Base-by-base conservation (phyloP, 768 basidiomycete species). In the Gelatoporia subvermispora region DNA sequence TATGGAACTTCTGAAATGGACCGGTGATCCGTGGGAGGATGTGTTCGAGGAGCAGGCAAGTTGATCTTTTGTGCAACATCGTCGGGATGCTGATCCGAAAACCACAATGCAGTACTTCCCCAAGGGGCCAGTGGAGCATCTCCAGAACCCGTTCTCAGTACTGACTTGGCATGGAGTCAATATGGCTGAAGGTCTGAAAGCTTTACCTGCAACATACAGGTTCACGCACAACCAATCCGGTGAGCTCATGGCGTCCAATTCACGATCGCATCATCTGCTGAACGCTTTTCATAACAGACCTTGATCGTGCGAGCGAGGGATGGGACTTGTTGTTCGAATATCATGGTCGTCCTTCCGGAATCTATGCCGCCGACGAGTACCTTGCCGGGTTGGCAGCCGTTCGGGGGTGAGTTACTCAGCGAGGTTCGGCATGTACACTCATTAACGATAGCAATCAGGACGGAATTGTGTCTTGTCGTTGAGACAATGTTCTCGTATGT, bases 401-500 rank as follows among this genome's bases (percentile, higher is more conserved):
- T 35, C 60, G 79, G 64, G 78, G 77, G 77, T 79, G 53, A 42
- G 66, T 50, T n/a, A n/a, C n/a, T n/a, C n/a, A n/a, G n/a, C n/a
- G n/a, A n/a, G n/a, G n/a, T n/a, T n/a, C n/a, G n/a, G n/a, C n/a
- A n/a, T n/a, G n/a, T n/a, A n/a, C n/a, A n/a, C n/a, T n/a, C n/a
- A n/a, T n/a, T n/a, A n/a, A n/a, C n/a, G n/a, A n/a, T n/a, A n/a
- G n/a, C n/a, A n/a, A n/a, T 3, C 45, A 79, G 78, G 39, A 78
- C 78, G 1, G 78, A 81, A 48, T 64, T 78, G 2, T 81, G 78
- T 53, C 55, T 78, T 3, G 75, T 79, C 9, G 78, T 79, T 51
- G 78, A 80, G 72, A 76, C 78, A 4, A 79, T 81, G 77, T 79
- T 78, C 61, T 78, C 78, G 74, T 77, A 53, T 41, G 75, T 68